phyloP scores from a whole-genome alignment of 306 rosid genomes.

The Fragaria nilgerrensis region DNA sequence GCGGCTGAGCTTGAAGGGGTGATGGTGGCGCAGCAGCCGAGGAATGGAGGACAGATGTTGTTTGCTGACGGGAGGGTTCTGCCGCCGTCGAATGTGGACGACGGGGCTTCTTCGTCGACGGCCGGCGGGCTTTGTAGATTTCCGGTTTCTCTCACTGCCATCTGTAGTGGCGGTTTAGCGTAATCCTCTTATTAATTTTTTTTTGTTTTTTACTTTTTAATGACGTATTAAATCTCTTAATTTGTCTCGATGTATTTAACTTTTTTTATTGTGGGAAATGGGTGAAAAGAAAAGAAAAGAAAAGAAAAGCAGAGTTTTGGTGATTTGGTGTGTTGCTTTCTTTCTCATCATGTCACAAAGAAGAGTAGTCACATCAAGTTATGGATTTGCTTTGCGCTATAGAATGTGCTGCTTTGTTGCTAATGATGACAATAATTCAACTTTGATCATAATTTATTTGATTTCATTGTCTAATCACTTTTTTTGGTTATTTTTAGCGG shows the following conservation, averaged over 20 bases:
- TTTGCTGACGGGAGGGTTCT: slow-evolving; percentile 85
- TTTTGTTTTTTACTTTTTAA: neutral
- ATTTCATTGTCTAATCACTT: neutral
- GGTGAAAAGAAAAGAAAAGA: neutral
- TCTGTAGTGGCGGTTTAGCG: slow-evolving; percentile 72
- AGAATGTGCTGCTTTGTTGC: neutral
- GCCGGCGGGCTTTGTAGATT: slow-evolving; percentile 58
- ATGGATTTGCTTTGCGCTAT: neutral
- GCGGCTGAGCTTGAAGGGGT: slow-evolving; percentile 86
- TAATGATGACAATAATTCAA: neutral
- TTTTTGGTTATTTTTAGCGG: no score
- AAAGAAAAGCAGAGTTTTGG: neutral
- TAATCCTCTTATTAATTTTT: neutral
- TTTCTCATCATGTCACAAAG: neutral
- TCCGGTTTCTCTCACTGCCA: slow-evolving; percentile 67
- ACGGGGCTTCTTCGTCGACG: slow-evolving; percentile 38
- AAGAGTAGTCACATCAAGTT: neutral
- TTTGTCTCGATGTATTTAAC: neutral
- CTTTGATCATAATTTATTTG: neutral
- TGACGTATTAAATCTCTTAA: slow-evolving; percentile 9
- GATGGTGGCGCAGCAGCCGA: slow-evolving; percentile 41
- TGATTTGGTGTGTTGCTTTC: neutral
- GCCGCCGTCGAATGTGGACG: slow-evolving; percentile 60
- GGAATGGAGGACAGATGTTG: slow-evolving; percentile 48
- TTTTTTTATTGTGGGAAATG: neutral